Evolutionary conservation across 345 rosid genomes (phyloP).

Genomic region (Acer yangbiense): DNA sequence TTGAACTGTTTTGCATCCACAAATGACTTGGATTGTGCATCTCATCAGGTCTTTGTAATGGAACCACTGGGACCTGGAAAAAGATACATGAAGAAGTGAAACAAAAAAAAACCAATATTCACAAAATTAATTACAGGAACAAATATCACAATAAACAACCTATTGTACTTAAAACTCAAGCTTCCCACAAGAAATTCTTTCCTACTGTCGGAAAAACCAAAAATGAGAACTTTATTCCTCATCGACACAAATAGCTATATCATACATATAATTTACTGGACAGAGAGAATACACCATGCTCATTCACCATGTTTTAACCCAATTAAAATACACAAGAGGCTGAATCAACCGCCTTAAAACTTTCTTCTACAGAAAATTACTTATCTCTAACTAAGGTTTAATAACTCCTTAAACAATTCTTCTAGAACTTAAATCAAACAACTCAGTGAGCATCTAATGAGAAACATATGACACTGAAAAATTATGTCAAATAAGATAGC

Average conservation of each 20-base stretch:
- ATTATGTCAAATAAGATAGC: background rate
- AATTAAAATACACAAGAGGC: background rate
- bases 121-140: background rate
- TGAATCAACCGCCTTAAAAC: background rate
- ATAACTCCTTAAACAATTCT: background rate
- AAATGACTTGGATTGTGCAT: slow-evolving; percentile 65
- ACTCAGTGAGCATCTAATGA: background rate
- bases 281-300: background rate
- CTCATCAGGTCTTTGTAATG: slow-evolving; percentile 89
- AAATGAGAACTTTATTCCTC: background rate
- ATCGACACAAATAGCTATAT: background rate
- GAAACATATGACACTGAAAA: background rate
- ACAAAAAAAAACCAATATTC: background rate
- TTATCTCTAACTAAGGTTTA: background rate
- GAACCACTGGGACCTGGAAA: slow-evolving; percentile 79
- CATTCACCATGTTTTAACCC: slow-evolving; percentile 1
- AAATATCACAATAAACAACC: background rate
- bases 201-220: background rate
- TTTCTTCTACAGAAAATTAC: background rate
- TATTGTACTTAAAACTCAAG: background rate
- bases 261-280: background rate
- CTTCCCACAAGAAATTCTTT: background rate
- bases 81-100: background rate
- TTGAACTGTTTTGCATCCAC: slow-evolving; percentile 55
- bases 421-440: slow-evolving; percentile 1